Percentiles rank a stretch among this genome's conserved stretches.
Evolutionary conservation across 768 basidiomycete species (phyloP).

Genomic region (Mycena rebaudengoi): DNA sequence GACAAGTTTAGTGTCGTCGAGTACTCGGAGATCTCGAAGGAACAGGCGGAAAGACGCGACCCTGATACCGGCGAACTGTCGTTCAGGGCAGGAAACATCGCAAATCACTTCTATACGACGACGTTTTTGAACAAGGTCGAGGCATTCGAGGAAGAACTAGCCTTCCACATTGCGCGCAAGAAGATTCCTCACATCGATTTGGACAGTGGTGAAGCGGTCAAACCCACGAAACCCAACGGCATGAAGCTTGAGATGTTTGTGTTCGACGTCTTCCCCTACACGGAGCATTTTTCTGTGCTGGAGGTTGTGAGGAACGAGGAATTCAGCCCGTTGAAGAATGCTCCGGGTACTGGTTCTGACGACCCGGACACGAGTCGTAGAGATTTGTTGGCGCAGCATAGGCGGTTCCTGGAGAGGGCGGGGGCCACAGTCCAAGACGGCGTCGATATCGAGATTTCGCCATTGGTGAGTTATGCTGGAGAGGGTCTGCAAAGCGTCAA

Average conservation of each 20-base stretch:
- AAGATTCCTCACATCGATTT: constrained; percentile 91
- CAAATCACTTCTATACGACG: constrained; percentile 97
- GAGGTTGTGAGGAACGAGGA: constrained; percentile 90
- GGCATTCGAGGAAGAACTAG: constrained; percentile 85
- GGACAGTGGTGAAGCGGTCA: constrained; percentile 70
- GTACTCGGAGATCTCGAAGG: constrained; percentile 93
- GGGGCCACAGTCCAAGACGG: constrained; percentile 79
- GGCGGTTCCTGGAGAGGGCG: constrained; percentile 79
- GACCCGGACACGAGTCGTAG: constrained; percentile 90
- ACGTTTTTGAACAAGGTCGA: constrained; percentile 81
- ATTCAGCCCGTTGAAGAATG: constrained; percentile 98
- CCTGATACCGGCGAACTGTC: constrained; percentile 75
- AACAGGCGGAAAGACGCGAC: constrained; percentile 83
- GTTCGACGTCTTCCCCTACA: constrained; percentile 98
- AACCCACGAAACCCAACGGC: constrained; percentile 92
- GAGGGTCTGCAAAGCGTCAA: constrained; percentile 85
- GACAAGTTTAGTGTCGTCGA: constrained; percentile 92
- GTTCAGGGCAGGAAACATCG: constrained; percentile 97
- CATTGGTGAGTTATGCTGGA: constrained; percentile 88
- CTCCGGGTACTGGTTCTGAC: constrained; percentile 90
- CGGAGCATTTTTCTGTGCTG: constrained; percentile 82
- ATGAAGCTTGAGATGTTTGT: constrained; percentile 99
- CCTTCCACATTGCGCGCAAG: constrained; percentile 98
- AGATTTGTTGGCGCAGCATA: constrained; percentile 90
- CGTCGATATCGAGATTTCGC: constrained; percentile 91